Conservation (phyloP, 305 asterid genomes). For the Fraxinus angustifolia region DNA sequence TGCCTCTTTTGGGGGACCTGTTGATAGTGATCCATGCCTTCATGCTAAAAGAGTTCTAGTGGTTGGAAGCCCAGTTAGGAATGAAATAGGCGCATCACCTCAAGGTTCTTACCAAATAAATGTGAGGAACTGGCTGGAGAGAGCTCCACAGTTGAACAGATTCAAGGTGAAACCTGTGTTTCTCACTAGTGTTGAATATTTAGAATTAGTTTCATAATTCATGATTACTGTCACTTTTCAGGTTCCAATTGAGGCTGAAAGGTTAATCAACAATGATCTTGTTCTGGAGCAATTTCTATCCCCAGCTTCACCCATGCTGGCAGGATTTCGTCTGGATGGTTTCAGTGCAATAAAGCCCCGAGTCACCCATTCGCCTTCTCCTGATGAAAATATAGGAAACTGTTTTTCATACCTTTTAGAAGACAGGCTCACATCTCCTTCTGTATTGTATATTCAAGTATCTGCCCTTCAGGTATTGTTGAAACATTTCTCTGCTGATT, state of each 20-base stretch:
- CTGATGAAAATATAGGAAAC: slow-evolving; percentile 40
- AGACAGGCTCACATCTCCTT: slow-evolving; percentile 75
- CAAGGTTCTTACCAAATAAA: slow-evolving; percentile 64
- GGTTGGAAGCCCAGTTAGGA: slow-evolving; percentile 57
- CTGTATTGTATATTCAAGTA: slow-evolving; percentile 83
- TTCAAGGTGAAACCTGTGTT: slow-evolving; percentile 62
- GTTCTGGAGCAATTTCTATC: slow-evolving; percentile 78
- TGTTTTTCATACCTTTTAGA: slow-evolving; percentile 46
- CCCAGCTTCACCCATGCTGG: slow-evolving; percentile 76
- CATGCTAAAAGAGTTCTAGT: slow-evolving; percentile 85
- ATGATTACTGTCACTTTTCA: slow-evolving; percentile 32
- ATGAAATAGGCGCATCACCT: slow-evolving; percentile 50
- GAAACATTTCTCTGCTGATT: slow-evolving; percentile 13
- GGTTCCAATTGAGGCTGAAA: slow-evolving; percentile 94
- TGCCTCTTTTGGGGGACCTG: slow-evolving; percentile 83
- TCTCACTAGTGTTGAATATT: slow-evolving; percentile 17
- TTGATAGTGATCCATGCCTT: slow-evolving; percentile 73
- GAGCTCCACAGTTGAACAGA: slow-evolving; percentile 69
- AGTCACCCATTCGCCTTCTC: slow-evolving; percentile 74
- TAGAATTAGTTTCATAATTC: neutral
- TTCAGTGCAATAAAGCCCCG: slow-evolving; percentile 80
- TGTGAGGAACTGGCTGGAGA: slow-evolving; percentile 84
- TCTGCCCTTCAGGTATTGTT: slow-evolving; percentile 78
- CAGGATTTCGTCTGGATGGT: slow-evolving; percentile 95
- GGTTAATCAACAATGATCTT: slow-evolving; percentile 68